Base-by-base conservation (phyloP, 75 land plant genomes). In the Larix kaempferi region DNA sequence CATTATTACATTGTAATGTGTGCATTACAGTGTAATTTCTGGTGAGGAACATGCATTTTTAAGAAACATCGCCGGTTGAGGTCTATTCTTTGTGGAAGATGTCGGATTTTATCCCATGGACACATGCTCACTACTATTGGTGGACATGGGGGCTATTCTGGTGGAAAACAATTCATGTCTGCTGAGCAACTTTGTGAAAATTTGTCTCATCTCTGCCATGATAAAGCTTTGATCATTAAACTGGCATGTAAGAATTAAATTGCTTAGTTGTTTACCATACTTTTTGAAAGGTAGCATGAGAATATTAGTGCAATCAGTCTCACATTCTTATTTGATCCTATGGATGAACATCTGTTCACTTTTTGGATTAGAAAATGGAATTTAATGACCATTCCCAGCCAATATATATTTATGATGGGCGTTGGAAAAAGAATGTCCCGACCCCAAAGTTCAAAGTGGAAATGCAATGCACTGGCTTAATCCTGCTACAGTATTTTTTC, bases 91-190 rank as follows among this genome's bases (percentile, higher is more conserved):
- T 96, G 99, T 79, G 93, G 93, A 78, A 87, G 99, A 78, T 96
- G 99, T 77, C 84, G 73, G 71, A 85, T 90, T 39, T 63, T 96
- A 65, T 88, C 95, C 26, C 99, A 96, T 76, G 99, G 96, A 23
- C 90, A 91, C 59, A 93, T 95, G 93, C 84, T 95, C 19, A 95
- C 98, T 75, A 94, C 96, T 27, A 96, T 95, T 23, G 95, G 98
- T 84, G 98, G 98, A 23, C 78, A 93, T 86, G 96, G 98, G 52
- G 95, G 95, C 58, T 93, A 93, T 77, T 57, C 98, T 64, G 90
- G 94, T 67, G 96, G 94, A 11, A 95, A 93, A 77, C 89, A 92
- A 56, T 95, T 95, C 75, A 80, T 95, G 59, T 71, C 92, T 21
- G 96, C 98, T 0, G 94, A 95, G 74, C 86, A 91, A 81, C 91